Evolutionary conservation across 2,329 filamentous ascomycete species (phyloP), one percentile per base, ranked within the genome.

Genomic region (Rhinocladiella similis): DNA sequence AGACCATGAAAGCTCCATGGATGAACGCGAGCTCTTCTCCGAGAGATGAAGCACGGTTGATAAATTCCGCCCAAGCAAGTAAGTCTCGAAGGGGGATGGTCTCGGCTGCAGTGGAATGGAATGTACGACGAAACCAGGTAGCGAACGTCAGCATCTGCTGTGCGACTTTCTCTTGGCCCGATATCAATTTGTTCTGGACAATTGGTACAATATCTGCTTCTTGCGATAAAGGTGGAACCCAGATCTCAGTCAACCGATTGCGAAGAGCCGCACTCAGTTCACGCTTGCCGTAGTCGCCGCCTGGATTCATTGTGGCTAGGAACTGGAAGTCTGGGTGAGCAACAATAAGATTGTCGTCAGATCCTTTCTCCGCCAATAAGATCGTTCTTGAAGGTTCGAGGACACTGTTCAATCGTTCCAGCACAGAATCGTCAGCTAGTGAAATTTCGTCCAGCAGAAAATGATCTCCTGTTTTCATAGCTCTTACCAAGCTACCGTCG

Each of bases 371-470:
- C 0, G 95, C 95, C 14, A 99, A 81, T 2, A 99, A 77, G 25
- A 99, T 83, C 0, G 89, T 91, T 50, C 94, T 83, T 43, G 89
- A 85, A 1, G 94, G 87, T 70, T 99, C 94, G 1, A 99, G 83
- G 5, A 97, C 93, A 64, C 93, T 97, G 75, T 99, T 99, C 29
- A 99, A 80, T 65, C 94, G 85, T 70, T 99, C 94, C 14, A 99
- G 79, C 3, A 99, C 95, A 5, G 95, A 97, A 70, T 99, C 94
- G 68, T 99, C 95, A 0, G 94, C 94, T 5, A 99, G 82, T 5
- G 95, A 99, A 33, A 99, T 97, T 69, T 99, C 95, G 65, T 99
- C 94, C 0, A 99, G 85, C 19, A 99, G 80, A 74, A 99, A 99
- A 68, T 91, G 91, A 63, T 91, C 84, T 0, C 92, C 94, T 19